These are phyloP conservation scores for Gomphus bonarii DNA, from an alignment of 1,284 basidiomycete genomes.

Conservation along the genomic window DNA sequence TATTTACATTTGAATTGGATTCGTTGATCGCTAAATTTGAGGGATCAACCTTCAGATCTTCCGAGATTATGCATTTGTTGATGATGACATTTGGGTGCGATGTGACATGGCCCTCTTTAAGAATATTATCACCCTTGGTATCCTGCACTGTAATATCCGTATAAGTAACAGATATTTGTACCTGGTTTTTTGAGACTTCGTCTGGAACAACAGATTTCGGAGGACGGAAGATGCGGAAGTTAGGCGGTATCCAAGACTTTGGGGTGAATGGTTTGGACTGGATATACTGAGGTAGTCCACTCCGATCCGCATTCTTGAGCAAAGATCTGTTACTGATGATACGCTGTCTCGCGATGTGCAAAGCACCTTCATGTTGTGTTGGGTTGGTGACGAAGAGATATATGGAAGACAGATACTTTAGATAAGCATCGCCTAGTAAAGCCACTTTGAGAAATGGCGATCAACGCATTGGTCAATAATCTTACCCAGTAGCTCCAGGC, in stretches of 20 bases:
- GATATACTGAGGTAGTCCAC: slow-evolving; percentile 57
- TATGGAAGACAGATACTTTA: slow-evolving; percentile 67
- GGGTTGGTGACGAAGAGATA: slow-evolving; percentile 65
- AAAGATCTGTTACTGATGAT: slow-evolving; percentile 68
- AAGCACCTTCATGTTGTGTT: slow-evolving; percentile 44
- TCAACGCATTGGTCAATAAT: neutral
- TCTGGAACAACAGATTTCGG: slow-evolving; percentile 1
- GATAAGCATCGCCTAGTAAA: slow-evolving; percentile 59
- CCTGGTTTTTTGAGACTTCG: slow-evolving; percentile 1
- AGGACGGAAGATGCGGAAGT: slow-evolving; percentile 9
- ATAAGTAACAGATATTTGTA: neutral
- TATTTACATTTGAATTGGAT: neutral
- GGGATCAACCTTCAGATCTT: neutral
- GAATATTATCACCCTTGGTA: neutral
- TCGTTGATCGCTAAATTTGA: neutral
- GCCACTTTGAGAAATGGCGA: slow-evolving; percentile 2
- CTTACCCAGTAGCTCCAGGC: slow-evolving; percentile 67
- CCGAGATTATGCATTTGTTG: neutral
- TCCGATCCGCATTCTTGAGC: slow-evolving; percentile 39
- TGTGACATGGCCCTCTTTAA: neutral
- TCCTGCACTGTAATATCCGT: neutral
- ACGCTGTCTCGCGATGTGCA: slow-evolving; percentile 52
- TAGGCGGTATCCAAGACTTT: slow-evolving; percentile 52
- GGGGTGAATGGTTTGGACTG: slow-evolving; percentile 59
- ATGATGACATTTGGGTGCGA: neutral